phyloP scores from a whole-genome alignment of 176 grass and related monocot species.

The Themeda triandra region DNA sequence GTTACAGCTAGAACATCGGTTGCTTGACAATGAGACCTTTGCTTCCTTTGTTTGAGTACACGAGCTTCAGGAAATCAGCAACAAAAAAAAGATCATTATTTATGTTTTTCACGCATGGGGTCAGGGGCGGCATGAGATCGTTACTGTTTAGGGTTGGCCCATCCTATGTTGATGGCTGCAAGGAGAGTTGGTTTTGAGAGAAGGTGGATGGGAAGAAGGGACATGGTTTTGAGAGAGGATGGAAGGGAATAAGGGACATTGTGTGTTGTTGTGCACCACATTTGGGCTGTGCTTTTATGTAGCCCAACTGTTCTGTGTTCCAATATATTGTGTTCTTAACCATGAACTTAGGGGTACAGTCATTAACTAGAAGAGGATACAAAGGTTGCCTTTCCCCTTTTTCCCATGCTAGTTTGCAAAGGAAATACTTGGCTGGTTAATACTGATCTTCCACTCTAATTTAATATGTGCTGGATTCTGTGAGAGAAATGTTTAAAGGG shows the following conservation, averaged over 20 bases:
- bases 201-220: not conserved
- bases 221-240: not conserved
- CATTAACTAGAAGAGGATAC: not conserved
- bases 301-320: not conserved
- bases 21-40: not conserved
- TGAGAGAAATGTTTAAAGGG: not conserved
- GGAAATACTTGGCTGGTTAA: not conserved
- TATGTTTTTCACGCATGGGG: not conserved
- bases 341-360: not conserved
- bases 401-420: not conserved
- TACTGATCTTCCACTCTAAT: not conserved
- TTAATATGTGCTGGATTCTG: not conserved
- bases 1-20: not conserved
- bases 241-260: not conserved
- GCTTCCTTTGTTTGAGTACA: slow-evolving; percentile 9
- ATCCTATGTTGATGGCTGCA: no score
- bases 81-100: not conserved
- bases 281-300: not conserved
- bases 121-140: not conserved
- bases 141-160: no score
- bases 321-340: not conserved
- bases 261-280: not conserved
- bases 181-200: not conserved
- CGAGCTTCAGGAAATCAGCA: not conserved
- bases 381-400: not conserved